phyloP scores from a whole-genome alignment of 306 rosid genomes.

The Casuarina glauca region DNA sequence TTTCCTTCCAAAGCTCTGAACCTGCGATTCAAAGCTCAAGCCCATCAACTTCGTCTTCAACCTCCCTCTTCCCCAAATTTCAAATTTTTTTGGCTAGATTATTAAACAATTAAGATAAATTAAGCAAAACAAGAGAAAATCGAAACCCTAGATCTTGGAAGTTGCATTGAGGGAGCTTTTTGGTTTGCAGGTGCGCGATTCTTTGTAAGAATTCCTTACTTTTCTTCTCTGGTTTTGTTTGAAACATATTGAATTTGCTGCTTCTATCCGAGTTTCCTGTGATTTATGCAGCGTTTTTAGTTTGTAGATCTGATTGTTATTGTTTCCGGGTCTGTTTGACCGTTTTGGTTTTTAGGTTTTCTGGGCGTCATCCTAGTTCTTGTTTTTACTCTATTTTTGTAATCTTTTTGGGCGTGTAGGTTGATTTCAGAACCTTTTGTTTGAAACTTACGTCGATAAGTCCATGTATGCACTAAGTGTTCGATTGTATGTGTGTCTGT shows the following conservation, averaged over 20 bases:
- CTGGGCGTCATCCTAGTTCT: not conserved
- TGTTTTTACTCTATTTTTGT: not conserved
- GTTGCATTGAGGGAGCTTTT: not conserved
- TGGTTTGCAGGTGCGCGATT: constrained; percentile 7
- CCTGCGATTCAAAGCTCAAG: constrained; percentile 28
- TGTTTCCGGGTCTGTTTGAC: not conserved
- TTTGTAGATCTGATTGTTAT: not conserved
- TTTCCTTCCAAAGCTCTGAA: constrained; percentile 35
- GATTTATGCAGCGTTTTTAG: not conserved
- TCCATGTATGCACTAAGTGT: not conserved
- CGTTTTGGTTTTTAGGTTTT: not conserved
- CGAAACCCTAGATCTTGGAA: constrained; percentile 11
- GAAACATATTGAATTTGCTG: not conserved
- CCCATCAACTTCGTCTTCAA: constrained; percentile 48
- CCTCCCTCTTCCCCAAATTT: constrained; percentile 18
- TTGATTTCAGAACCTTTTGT: not conserved
- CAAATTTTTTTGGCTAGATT: not conserved
- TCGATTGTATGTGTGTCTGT: not conserved
- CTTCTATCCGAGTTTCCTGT: not conserved
- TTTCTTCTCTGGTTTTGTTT: not conserved
- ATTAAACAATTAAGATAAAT: not conserved
- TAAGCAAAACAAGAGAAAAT: not conserved
- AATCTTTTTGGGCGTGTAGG: not conserved
- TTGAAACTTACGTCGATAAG: not conserved
- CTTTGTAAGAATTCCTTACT: constrained; percentile 12